Evolutionary conservation across 1,284 basidiomycete species (phyloP), one percentile per base, ranked within the genome.

Genomic region (Leccinum subrobustum): DNA sequence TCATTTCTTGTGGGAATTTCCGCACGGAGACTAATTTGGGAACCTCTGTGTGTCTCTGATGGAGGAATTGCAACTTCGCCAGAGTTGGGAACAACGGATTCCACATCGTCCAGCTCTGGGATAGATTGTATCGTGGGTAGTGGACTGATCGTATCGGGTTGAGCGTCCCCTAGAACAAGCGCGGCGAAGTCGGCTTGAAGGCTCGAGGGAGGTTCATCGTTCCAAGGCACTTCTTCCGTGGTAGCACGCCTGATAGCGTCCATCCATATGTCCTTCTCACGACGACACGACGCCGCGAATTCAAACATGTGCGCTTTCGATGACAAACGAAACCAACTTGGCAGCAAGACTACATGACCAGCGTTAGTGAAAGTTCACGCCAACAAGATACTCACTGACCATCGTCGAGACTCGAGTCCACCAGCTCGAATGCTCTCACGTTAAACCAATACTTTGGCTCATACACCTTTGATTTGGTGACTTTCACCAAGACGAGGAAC

Each of bases 361-460:
- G 31, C 44, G 18, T 60, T 20, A 67, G 60, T 4, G 16, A 39
- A 51, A 31, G 55, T 44, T 56, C 29, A 8, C 58, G 23, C 47
- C 63, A 54, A 59, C 18, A 35, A 52, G 47, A 54, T 57, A 37
- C 11, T 29, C 27, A 78, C 83, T 64, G 68, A 89, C 88, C 83
- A 76, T 86, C 83, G 73, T 88, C 87, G 56, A 88, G 86, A 47
- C 82, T 47, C 20, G 33, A 79, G 65, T 93, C 91, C n/a, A 83
- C 78, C 51, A 94, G 68, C 59, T 89, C 85, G 64, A 92, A 91
- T 31, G 84, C 84, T 56, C 80, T 79, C 48, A 96, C 77, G 44
- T 87, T 84, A 67, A 97, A 88, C 90, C 93, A 97, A 71, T 95
- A 90, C 60, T 83, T 84, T 9, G 92, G 87, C 69, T 96, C 93